These are phyloP conservation scores for Xylaria intraflava DNA, from an alignment of 495 filamentous ascomycete species.

Conservation along the genomic window DNA sequence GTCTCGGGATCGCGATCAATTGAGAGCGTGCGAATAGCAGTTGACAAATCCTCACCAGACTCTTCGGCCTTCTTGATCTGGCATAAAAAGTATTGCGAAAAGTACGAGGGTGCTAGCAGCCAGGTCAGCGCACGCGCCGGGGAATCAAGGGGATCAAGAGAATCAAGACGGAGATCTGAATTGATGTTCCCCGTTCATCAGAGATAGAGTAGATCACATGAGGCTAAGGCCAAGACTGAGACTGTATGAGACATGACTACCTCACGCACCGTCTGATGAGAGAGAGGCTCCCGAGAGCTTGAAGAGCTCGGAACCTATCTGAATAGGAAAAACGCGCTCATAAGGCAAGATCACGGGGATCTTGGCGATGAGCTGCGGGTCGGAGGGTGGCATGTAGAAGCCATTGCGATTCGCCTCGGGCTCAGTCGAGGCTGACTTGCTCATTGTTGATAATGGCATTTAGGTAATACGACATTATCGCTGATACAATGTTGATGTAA, in stretches of 20 bases:
- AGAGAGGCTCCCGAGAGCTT: slow-evolving; percentile 90
- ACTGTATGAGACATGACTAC: not conserved
- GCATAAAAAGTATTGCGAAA: slow-evolving; percentile 87
- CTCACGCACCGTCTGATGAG: slow-evolving; percentile 82
- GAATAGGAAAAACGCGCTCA: slow-evolving; percentile 79
- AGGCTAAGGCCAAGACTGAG: not conserved
- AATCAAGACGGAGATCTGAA: no score
- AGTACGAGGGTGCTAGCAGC: slow-evolving; percentile 85
- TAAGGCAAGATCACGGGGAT: slow-evolving; percentile 57
- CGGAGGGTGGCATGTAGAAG: slow-evolving; percentile 22
- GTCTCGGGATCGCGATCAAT: slow-evolving; percentile 92
- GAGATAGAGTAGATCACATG: not conserved
- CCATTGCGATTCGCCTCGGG: slow-evolving; percentile 20
- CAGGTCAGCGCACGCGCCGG: slow-evolving; percentile 11
- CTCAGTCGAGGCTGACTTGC: slow-evolving; percentile 25
- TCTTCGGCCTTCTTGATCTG: slow-evolving; percentile 61
- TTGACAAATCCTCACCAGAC: slow-evolving; percentile 45
- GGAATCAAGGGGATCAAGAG: not conserved
- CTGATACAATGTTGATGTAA: not conserved
- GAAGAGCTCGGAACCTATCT: slow-evolving; percentile 88
- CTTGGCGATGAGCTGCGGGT: slow-evolving; percentile 29
- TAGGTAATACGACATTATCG: slow-evolving; percentile 9
- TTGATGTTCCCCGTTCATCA: no score
- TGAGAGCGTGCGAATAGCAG: slow-evolving; percentile 63
- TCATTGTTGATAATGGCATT: slow-evolving; percentile 12